Evolutionary conservation across 2,329 filamentous ascomycete species (phyloP).

Genomic region (Aspergillus tubingensis): DNA sequence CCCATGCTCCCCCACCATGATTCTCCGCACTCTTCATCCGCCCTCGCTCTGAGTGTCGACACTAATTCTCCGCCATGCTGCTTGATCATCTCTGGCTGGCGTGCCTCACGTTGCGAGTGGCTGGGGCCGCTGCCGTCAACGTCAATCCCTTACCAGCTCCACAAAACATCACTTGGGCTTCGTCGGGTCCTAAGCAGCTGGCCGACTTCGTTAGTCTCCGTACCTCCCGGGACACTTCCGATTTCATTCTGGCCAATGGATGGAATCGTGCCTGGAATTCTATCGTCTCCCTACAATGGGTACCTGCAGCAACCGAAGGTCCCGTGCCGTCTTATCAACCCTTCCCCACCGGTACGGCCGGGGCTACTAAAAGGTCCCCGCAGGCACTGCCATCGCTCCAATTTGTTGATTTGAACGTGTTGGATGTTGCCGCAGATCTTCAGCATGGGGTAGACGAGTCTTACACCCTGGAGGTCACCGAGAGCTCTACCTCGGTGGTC

Average conservation of each 20-base stretch:
- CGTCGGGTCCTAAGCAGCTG: slow-evolving; percentile 52
- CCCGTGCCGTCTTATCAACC: slow-evolving; percentile 53
- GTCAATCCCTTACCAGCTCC: slow-evolving; percentile 59
- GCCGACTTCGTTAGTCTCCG: slow-evolving; percentile 42
- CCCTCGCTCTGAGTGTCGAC: too few species aligned
- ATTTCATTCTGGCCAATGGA: slow-evolving; percentile 45
- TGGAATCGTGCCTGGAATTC: slow-evolving; percentile 54
- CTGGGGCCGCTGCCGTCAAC: slow-evolving; percentile 47
- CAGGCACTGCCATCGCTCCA: slow-evolving; percentile 39
- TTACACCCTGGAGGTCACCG: slow-evolving; percentile 52
- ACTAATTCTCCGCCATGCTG: slow-evolving; percentile 25
- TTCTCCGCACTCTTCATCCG: too few species aligned
- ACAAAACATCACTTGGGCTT: slow-evolving; percentile 55
- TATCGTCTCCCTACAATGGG: slow-evolving; percentile 56
- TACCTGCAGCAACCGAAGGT: slow-evolving; percentile 55
- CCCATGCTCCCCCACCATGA: too few species aligned
- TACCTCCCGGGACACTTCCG: slow-evolving; percentile 30
- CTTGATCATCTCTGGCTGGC: slow-evolving; percentile 28
- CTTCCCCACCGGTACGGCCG: slow-evolving; percentile 50
- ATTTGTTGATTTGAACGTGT: slow-evolving; percentile 50
- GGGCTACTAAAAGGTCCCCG: slow-evolving; percentile 29
- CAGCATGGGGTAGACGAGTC: slow-evolving; percentile 60
- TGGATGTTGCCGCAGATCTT: slow-evolving; percentile 50
- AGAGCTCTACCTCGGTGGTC: slow-evolving; percentile 44
- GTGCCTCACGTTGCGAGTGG: slow-evolving; percentile 33